Conservation (phyloP, 768 basidiomycete genomes). For the Clavulina sp. region DNA sequence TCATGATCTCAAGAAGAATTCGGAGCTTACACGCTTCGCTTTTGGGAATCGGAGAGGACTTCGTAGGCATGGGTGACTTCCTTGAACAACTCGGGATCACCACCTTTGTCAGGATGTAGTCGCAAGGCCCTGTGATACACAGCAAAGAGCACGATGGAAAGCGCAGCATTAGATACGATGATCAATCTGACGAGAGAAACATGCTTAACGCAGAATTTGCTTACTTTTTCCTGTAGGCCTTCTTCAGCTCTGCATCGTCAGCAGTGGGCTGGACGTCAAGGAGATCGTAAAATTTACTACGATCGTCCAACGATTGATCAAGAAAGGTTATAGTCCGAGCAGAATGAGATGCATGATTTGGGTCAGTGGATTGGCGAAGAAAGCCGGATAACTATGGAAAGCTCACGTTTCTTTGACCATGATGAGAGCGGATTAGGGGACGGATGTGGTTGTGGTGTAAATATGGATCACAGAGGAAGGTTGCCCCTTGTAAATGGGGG, state of each 20-base stretch:
- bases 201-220: conserved; percentile 8
- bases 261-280: conserved; percentile 69
- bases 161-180: conserved; percentile 6
- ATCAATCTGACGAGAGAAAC: neutral
- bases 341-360: neutral
- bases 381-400: neutral
- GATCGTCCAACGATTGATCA: too few relatives aligned
- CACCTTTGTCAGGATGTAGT: conserved; percentile 85
- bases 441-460: too few relatives aligned
- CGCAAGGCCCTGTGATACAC: conserved; percentile 72
- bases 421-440: neutral
- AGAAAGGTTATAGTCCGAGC: neutral
- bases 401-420: conserved; percentile 14
- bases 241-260: conserved; percentile 76
- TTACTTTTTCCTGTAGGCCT: conserved; percentile 89
- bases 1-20: neutral
- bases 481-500: too few relatives aligned
- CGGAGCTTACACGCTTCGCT: conserved; percentile 31
- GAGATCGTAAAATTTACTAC: conserved; percentile 88
- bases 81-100: conserved; percentile 93
- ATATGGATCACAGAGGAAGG: too few relatives aligned
- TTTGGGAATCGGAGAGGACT: conserved; percentile 76
- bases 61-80: conserved; percentile 95
- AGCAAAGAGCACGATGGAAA: neutral
- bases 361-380: neutral